Evolutionary conservation across 2,329 filamentous ascomycete species (phyloP).

Genomic region (Hymenoscyphus albidus): DNA sequence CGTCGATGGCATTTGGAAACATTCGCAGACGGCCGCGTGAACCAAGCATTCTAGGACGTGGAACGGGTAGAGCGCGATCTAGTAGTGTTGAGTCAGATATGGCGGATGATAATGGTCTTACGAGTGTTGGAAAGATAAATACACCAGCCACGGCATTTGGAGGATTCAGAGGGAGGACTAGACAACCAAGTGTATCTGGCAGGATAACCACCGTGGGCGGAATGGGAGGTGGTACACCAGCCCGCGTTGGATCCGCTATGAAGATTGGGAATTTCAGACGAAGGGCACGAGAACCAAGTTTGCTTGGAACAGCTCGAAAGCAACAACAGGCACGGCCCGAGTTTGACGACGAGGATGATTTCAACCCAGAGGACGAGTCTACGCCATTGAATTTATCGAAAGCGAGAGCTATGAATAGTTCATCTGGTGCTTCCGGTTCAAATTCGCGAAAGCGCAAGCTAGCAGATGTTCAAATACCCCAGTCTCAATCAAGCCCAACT

Average conservation of each 20-base stretch:
- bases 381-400: conserved; percentile 57
- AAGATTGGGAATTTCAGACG: conserved; percentile 57
- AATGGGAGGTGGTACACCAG: conserved; percentile 28
- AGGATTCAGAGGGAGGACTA: conserved; percentile 35
- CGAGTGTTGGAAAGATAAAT: conserved; percentile 28
- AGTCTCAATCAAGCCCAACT: conserved; percentile 28
- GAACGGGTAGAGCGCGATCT: conserved; percentile 26
- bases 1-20: conserved; percentile 45
- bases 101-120: conserved; percentile 28
- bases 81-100: conserved; percentile 35
- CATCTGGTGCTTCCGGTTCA: conserved; percentile 35
- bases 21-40: conserved; percentile 58
- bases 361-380: conserved; percentile 62
- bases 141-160: conserved; percentile 29
- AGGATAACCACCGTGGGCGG: conserved; percentile 26
- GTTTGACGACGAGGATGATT: conserved; percentile 48
- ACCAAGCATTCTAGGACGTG: conserved; percentile 30
- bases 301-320: conserved; percentile 44
- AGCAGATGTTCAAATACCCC: conserved; percentile 30
- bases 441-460: conserved; percentile 53
- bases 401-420: conserved; percentile 34
- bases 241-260: conserved; percentile 37
- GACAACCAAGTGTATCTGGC: conserved; percentile 36
- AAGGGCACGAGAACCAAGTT: conserved; percentile 57
- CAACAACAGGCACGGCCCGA: conserved; percentile 38